Base-by-base conservation (phyloP, 495 filamentous ascomycete species). In the Extremus antarcticus region DNA sequence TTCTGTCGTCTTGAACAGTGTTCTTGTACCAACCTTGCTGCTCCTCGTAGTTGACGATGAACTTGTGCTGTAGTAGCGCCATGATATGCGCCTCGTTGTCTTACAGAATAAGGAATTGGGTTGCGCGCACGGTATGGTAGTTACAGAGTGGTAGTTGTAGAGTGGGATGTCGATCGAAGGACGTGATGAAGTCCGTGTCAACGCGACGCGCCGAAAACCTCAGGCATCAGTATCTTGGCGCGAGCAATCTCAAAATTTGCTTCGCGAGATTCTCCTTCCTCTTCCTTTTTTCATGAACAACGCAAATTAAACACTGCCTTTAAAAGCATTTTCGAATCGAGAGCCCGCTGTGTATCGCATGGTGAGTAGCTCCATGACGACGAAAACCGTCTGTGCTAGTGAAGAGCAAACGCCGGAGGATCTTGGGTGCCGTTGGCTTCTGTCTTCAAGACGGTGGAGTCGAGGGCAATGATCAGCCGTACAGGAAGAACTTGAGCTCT, bases 21-120 rank as follows among this genome's bases (percentile, higher is more conserved):
- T n/a, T 1, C 4, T 15, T 13, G n/a, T 24, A 70, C 78, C 54
- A 66, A 88, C 87, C 68, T 72, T 88, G 82, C 68, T 98, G 92
- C 49, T 80, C 81, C 64, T 78, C 77, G 71, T 97, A 98, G 66
- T 95, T 82, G 57, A 95, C 88, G 25, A 84, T 82, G 53, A 79
- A 73, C 61, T 72, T 77, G 66, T 83, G 85, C 56, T 83, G 81
- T 52, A 86, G 78, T 58, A 95, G 81, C 75, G 89, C 81, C 90
- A 95, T 94, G 68, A 64, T 69, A 63, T 1, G 16, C 41, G 7
- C 8, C 17, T 45, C 4, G 41, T 21, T 17, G n/a, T 40, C 35
- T n/a, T n/a, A n/a, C n/a, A n/a, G n/a, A n/a, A n/a, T n/a, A n/a
- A n/a, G n/a, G n/a, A n/a, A n/a, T n/a, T n/a, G n/a, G n/a, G n/a